Base-by-base conservation (phyloP, 2,329 filamentous ascomycete species). In the Aspergillus fumigatiaffinis region DNA sequence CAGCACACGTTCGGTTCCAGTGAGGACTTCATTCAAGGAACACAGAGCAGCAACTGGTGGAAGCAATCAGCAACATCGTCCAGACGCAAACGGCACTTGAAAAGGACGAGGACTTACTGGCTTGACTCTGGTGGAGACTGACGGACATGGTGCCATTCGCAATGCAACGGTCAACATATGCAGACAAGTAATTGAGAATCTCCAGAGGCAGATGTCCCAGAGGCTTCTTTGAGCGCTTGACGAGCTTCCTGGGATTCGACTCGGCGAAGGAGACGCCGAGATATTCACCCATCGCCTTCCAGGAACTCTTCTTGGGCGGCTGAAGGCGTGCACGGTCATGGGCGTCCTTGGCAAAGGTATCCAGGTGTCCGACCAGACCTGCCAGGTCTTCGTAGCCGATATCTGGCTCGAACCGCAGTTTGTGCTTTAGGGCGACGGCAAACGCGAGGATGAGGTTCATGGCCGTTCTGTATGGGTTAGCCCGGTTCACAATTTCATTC, bases 141-240 rank as follows among this genome's bases (percentile, higher is more conserved):
- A 68, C 63, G 44, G 60, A 56, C 48, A 80, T 65, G 28, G 73
- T 76, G 9, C 66, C 68, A 52, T 76, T 78, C 1, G 62, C 63
- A 51, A 87, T 79, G 60, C 87, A 76, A 52, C 80, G 79, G 63
- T 91, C 86, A 32, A 90, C 74, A 61, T 89, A 88, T 25, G 85
- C 76, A 21, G 84, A 84, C 4, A 94, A 73, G 70, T 93, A 87
- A 68, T 82, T 88, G 29, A 94, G 79, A 53, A 94, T 89, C 71
- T 95, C 91, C 8, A 93, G 79, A 0, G 91, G 91, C n/a, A 93
- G 80, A 71, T 95, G 92, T 54, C 91, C 91, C 12, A 93, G 80
- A 1, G 90, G 89, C 63, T 83, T 84, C 61, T 84, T 82, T 14
- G 89, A 84, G 47, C 83, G 82, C 80, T 94, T 94, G 73, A 94